phyloP scores from a whole-genome alignment of 1,284 basidiomycete species.

The Cryptococcus neoformans region DNA sequence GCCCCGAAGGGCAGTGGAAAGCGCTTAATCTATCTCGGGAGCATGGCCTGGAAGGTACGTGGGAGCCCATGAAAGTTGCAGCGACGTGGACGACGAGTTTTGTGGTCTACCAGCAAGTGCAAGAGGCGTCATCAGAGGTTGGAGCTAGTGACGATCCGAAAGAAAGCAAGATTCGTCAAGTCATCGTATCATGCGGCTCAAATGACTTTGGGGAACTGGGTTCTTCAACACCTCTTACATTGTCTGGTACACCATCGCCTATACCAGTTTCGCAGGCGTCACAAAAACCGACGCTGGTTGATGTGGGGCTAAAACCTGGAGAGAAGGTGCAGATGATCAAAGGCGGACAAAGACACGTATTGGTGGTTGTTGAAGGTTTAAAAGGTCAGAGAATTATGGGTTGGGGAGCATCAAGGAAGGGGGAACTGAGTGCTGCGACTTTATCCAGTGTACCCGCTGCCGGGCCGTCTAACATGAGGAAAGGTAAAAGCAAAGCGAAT shows the following conservation, averaged over 20 bases:
- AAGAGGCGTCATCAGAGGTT: conserved; percentile 42
- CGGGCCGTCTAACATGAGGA: conserved; percentile 4
- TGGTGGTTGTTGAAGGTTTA: conserved; percentile 51
- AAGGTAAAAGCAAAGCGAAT: conserved; percentile 29
- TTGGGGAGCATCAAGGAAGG: conserved; percentile 79
- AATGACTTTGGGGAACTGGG: conserved; percentile 81
- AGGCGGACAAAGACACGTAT: conserved; percentile 68
- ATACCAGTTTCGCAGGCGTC: conserved; percentile 14
- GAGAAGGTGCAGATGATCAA: conserved; percentile 49
- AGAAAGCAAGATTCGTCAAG: conserved; percentile 48
- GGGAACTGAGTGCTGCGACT: conserved; percentile 50
- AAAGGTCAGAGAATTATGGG: conserved; percentile 56
- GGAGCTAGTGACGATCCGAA: conserved; percentile 6
- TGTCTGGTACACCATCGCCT: conserved; percentile 19
- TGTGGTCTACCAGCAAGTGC: conserved; percentile 49
- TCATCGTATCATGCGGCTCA: conserved; percentile 73
- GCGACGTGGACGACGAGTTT: conserved; percentile 81
- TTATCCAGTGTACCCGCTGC: neutral
- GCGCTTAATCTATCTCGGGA: conserved; percentile 17
- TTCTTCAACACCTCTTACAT: conserved; percentile 46
- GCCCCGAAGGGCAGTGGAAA: conserved; percentile 26
- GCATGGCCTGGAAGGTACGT: conserved; percentile 27
- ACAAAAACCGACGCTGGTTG: conserved; percentile 18
- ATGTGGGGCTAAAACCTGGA: conserved; percentile 20
- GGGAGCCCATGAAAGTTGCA: conserved; percentile 52